Evolutionary conservation across 768 basidiomycete species (phyloP), one percentile per base, ranked within the genome.

Genomic region (Agrocybe pediades): DNA sequence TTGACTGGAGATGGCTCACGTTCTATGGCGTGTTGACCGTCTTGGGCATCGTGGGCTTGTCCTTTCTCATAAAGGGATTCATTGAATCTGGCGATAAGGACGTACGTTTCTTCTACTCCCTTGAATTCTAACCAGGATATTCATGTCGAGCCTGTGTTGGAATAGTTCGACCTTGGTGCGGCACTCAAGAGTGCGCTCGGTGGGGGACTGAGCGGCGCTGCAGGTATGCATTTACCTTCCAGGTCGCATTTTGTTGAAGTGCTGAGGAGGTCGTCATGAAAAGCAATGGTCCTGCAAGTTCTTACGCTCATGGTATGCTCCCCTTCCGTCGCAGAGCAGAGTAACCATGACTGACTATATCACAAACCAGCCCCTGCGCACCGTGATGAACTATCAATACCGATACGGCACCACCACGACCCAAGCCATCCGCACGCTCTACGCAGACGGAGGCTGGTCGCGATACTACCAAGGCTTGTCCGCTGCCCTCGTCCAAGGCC

Each of bases 311-410:
- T 97, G 94, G 80, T 77, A 58, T 24, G 24, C 30, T 13, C 19
- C 26, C 46, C 39, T 19, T 29, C 21, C 45, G 27, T 47, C 36
- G 2, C 13, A 40, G 15, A 36, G 25, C 43, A 9, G 13, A 23
- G 43, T 41, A 5, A 21, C 44, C n/a, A n/a, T 36, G 44, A 55
- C 39, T 55, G 11, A 21, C 30, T n/a, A 24, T 23, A 45, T 17
- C n/a, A n/a, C n/a, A n/a, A 43, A 40, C 11, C 49, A 88, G 88
- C 94, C 93, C 5, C 70, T 96, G n/a, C 83, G 93, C n/a, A 97
- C 95, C 2, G 80, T 95, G 51, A 98, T 98, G 96, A 98, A 98
- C 76, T 97, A 91, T 66, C 93, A 95, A 72, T 94, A 95, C 68
- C 84, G 88, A 49, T 95, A 85, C 65, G 95, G 95, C n/a, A 88